Conservation (phyloP, 2,329 filamentous ascomycete genomes). For the Colletotrichum chrysophilum region DNA sequence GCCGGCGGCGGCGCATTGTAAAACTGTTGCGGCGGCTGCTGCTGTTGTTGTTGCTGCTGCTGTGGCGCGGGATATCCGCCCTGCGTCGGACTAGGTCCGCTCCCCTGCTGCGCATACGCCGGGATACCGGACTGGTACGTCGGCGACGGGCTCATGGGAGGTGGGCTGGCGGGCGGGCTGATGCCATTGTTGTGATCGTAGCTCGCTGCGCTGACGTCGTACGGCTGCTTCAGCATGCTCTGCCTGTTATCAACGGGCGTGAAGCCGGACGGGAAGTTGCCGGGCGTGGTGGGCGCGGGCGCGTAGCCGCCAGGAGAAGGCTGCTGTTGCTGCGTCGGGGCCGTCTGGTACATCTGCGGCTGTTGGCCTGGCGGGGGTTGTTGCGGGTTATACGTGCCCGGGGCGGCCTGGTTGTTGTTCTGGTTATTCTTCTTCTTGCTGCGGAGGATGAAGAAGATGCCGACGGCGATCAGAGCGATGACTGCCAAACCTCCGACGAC, state of each 20-base stretch:
- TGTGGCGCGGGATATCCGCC: not conserved
- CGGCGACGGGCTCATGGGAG: conserved; percentile 15
- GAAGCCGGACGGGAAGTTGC: conserved; percentile 10
- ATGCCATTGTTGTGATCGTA: conserved; percentile 21
- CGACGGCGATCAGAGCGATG: conserved; percentile 32
- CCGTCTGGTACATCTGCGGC: conserved; percentile 18
- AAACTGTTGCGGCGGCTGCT: not conserved
- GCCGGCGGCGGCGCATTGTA: not conserved
- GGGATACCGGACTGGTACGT: conserved; percentile 15
- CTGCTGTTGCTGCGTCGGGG: conserved; percentile 26
- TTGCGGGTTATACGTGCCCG: not conserved
- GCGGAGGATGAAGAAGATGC: conserved; percentile 33
- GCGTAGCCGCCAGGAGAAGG: conserved; percentile 7
- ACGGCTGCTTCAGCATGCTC: conserved; percentile 26
- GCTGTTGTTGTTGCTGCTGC: not conserved
- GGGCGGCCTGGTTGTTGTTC: not conserved
- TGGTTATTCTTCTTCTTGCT: conserved; percentile 24
- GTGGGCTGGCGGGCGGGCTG: conserved; percentile 26
- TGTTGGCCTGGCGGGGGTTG: not conserved
- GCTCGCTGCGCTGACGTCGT: conserved; percentile 7
- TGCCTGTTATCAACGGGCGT: conserved; percentile 22
- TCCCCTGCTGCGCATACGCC: not conserved
- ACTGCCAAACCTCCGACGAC: conserved; percentile 40
- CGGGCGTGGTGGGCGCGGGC: conserved; percentile 11
- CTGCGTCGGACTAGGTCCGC: not conserved